phyloP scores from a whole-genome alignment of 352 stramenopile genomes.

The Globisporangium perplexum region DNA sequence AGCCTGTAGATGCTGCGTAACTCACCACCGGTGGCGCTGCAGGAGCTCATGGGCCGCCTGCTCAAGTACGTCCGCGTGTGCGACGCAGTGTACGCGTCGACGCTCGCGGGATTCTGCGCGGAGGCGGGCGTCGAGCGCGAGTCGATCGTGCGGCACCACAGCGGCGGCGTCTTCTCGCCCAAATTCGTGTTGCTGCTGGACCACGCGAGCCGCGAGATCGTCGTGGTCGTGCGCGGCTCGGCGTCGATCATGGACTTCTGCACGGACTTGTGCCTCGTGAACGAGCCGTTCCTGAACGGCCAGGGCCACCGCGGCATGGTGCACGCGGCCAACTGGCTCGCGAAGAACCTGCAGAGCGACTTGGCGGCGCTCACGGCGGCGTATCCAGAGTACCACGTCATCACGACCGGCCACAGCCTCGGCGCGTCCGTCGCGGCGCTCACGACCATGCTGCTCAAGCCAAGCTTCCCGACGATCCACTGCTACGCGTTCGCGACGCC shows the following conservation, averaged over 20 bases:
- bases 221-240: slow-evolving; percentile 60
- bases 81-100: slow-evolving; percentile 67
- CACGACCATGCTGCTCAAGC: slow-evolving; percentile 41
- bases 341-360: slow-evolving; percentile 45
- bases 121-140: slow-evolving; percentile 37
- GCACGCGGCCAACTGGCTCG: slow-evolving; percentile 65
- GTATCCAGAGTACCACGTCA: slow-evolving; percentile 50
- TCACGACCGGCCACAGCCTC: slow-evolving; percentile 68
- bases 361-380: slow-evolving; percentile 28
- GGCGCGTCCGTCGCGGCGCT: slow-evolving; percentile 66
- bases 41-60: slow-evolving; percentile 10
- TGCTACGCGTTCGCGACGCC: slow-evolving; percentile 72
- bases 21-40: neutral
- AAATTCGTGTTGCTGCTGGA: slow-evolving; percentile 65
- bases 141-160: slow-evolving; percentile 39
- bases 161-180: slow-evolving; percentile 71
- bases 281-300: slow-evolving; percentile 59
- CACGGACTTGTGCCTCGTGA: slow-evolving; percentile 73
- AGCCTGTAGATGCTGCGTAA: too few relatives aligned
- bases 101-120: slow-evolving; percentile 38
- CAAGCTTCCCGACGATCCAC: slow-evolving; percentile 36
- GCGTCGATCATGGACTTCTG: slow-evolving; percentile 79
- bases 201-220: slow-evolving; percentile 46
- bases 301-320: slow-evolving; percentile 82
- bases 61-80: slow-evolving; percentile 35